Base-by-base conservation (phyloP, 1,284 basidiomycete species). In the Malassezia equina region DNA sequence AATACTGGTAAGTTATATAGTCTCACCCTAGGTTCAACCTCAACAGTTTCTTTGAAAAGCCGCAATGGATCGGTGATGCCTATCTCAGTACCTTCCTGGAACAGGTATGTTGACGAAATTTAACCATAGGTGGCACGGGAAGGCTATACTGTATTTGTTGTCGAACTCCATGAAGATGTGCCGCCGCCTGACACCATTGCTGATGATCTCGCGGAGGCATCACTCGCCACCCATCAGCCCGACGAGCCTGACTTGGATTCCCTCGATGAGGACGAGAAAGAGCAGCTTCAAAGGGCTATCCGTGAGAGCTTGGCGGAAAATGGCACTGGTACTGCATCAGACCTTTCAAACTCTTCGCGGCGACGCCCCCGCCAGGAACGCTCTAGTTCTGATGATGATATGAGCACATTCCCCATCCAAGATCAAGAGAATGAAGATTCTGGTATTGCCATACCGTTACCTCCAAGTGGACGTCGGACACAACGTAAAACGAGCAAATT, bases 81-180 rank as follows among this genome's bases (percentile, higher is more conserved):
- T 73, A 72, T 34, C 62, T 73, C 7, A 63, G 63, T 33, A 67
- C 69, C 7, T 60, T 73, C 8, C 55, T 73, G 15, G 60, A 70
- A n/a, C 59, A 64, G 25, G 58, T 59, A 24, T 27, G 52, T 54
- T 4, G 3, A 13, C 25, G 21, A 4, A 3, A 3, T 7, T 47
- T 15, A 36, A 21, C 31, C 19, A 13, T 49, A 62, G 51, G 44
- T 64, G 7, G 66, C 70, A 46, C 52, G 48, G 1, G 71, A 73
- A 34, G 64, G 67, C 0, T 73, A 73, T 45, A 62, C 71, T 17
- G 61, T 73, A 25, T 73, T 72, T 62, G 67, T 64, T 17, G 61
- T 69, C 8, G 48, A 56, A 28, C 54, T 27, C 2, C 27, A 46
- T 1, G 43, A 23, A 8, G 49, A 21, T 19, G 15, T 27, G 1